Base-by-base conservation (phyloP, 768 basidiomycete genomes). In the Lentinula guzmanii region DNA sequence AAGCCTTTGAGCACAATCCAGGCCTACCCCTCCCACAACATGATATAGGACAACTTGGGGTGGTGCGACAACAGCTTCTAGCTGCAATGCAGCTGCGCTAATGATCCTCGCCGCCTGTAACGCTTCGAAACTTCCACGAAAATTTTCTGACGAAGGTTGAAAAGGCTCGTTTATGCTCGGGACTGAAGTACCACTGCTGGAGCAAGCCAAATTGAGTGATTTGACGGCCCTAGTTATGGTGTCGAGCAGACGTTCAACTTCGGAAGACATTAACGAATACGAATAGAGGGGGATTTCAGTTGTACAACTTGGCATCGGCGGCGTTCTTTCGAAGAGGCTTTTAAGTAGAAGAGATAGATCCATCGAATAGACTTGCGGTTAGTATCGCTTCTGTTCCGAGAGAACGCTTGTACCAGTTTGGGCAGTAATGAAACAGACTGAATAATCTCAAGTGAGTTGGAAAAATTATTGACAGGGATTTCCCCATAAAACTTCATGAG, bases 51-150 rank as follows among this genome's bases (percentile, higher is more conserved):
- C 60, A 34, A 70, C 62, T 2, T 68, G 66, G 0, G 74, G 72
- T 5, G 70, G 70, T 2, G 68, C 60, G 2, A 73, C 50, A 10
- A 70, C 66, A 4, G 71, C 70, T 8, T 66, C 69, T 1, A 75
- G 63, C 53, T 75, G 74, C 3, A 71, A 52, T 1, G 70, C 72
- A 6, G 74, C 74, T 1, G 74, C 72, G 31, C 66, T 66, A 39
- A 71, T 72, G n/a, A 70, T 61, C 39, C 62, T 68, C 9, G 72
- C 68, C 9, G 72, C 71, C 48, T 74, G 71, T 2, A 68, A 67
- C 1, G 69, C 72, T 1, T 33, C 64, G n/a, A 21, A 16, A 33
- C 24, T 56, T 2, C 31, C 41, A 13, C 55, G 37, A 42, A 56
- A 56, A 28, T 33, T 41, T 41, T 56, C 55, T n/a, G 55, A 56